These are phyloP conservation scores for Colletotrichum sp. DNA, from an alignment of 2,329 filamentous ascomycete species.

Conservation along the genomic window DNA sequence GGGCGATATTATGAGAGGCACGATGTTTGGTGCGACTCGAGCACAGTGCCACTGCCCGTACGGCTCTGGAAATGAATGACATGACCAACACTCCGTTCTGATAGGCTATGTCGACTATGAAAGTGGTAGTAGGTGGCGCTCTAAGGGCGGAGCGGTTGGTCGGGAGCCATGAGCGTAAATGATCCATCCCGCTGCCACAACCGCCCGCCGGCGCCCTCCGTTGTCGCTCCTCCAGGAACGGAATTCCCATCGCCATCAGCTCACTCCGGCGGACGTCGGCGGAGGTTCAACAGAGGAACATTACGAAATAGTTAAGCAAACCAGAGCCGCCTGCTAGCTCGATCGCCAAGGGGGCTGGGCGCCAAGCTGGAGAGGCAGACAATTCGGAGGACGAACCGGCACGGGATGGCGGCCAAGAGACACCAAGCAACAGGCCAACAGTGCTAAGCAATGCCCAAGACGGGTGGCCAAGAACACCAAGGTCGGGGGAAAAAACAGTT, in stretches of 20 bases:
- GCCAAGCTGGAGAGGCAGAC: neutral
- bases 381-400: neutral
- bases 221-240: neutral
- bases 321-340: neutral
- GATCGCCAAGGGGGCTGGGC: conserved; percentile 16
- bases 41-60: neutral
- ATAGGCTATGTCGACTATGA: neutral
- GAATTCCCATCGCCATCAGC: neutral
- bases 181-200: conserved; percentile 1
- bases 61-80: neutral
- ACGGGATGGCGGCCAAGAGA: neutral
- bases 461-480: conserved; percentile 13
- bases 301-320: neutral
- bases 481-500: neutral
- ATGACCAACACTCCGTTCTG: neutral
- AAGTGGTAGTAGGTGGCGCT: neutral
- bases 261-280: neutral
- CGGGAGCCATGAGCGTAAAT: neutral
- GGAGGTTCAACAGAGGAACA: neutral
- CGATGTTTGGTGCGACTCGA: neutral
- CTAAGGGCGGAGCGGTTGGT: neutral
- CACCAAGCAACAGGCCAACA: neutral
- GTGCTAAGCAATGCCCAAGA: conserved; percentile 10
- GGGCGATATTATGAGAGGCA: neutral
- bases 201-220: neutral